Evolutionary conservation across 2,329 filamentous ascomycete species (phyloP).

Genomic region (Colletotrichum eremochloae): DNA sequence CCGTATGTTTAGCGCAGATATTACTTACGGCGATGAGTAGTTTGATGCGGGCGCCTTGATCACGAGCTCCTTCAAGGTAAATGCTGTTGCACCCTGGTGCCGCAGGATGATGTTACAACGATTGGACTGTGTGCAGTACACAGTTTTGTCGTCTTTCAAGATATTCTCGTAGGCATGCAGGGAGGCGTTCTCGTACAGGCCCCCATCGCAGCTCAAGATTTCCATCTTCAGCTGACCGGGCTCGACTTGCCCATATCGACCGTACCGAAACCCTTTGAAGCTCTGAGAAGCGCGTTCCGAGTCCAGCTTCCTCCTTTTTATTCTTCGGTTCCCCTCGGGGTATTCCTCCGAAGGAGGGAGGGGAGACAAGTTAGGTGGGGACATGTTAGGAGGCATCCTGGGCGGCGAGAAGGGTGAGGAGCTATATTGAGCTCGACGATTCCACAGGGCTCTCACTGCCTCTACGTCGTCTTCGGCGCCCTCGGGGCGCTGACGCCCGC

Average conservation of each 20-base stretch:
- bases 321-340: conserved; percentile 64
- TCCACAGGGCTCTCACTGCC: conserved; percentile 41
- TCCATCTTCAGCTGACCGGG: conserved; percentile 87
- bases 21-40: conserved; percentile 85
- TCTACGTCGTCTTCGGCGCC: conserved; percentile 40
- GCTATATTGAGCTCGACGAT: conserved; percentile 38
- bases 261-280: conserved; percentile 79
- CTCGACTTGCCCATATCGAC: conserved; percentile 88
- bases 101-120: conserved; percentile 88
- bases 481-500: conserved; percentile 33
- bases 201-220: conserved; percentile 89
- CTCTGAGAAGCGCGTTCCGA: conserved; percentile 66
- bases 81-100: conserved; percentile 84
- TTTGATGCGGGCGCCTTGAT: conserved; percentile 85
- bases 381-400: conserved; percentile 46
- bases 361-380: conserved; percentile 52
- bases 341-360: conserved; percentile 55
- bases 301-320: conserved; percentile 80
- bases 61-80: conserved; percentile 86
- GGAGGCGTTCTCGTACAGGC: conserved; percentile 73
- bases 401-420: conserved; percentile 44
- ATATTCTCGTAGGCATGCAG: conserved; percentile 83
- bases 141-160: conserved; percentile 82
- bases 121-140: conserved; percentile 92
- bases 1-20: conserved; percentile 44